Conservation (phyloP, 164 flowering plant species). For the Aristolochia contorta region DNA sequence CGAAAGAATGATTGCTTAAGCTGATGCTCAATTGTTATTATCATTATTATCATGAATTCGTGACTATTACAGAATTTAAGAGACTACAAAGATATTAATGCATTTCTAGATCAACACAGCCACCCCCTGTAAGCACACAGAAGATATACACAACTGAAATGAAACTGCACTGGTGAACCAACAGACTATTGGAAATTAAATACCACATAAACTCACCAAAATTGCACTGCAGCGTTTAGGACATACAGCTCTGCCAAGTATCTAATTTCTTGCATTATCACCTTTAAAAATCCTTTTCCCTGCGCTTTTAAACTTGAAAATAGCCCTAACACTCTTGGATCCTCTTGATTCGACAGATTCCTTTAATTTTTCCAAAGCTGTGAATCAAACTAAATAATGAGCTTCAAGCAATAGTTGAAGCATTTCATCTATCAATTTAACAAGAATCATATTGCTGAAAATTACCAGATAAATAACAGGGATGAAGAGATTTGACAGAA, state of each 20-base stretch:
- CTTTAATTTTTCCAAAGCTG: conserved; percentile 66
- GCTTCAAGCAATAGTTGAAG: not conserved
- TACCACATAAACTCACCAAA: not conserved
- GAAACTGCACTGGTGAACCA: not conserved
- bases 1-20: too few relatives aligned
- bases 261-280: not conserved
- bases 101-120: too few relatives aligned
- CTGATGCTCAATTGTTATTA: too few relatives aligned
- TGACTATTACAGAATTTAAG: too few relatives aligned
- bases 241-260: not conserved
- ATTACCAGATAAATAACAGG: conserved; percentile 52
- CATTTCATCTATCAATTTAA: not conserved
- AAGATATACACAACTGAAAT: not conserved
- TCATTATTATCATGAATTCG: too few relatives aligned
- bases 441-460: conserved; percentile 2
- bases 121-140: too few relatives aligned
- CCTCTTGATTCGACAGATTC: conserved; percentile 49
- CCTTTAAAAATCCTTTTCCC: conserved; percentile 11
- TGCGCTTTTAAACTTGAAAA: conserved; percentile 19
- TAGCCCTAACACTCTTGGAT: conserved; percentile 23
- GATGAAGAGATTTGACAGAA: conserved; percentile 38
- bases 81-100: too few relatives aligned
- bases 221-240: not conserved
- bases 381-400: not conserved
- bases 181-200: too few relatives aligned